phyloP scores from a whole-genome alignment of 2,329 filamentous ascomycete genomes.

The Sphaerulina musiva region DNA sequence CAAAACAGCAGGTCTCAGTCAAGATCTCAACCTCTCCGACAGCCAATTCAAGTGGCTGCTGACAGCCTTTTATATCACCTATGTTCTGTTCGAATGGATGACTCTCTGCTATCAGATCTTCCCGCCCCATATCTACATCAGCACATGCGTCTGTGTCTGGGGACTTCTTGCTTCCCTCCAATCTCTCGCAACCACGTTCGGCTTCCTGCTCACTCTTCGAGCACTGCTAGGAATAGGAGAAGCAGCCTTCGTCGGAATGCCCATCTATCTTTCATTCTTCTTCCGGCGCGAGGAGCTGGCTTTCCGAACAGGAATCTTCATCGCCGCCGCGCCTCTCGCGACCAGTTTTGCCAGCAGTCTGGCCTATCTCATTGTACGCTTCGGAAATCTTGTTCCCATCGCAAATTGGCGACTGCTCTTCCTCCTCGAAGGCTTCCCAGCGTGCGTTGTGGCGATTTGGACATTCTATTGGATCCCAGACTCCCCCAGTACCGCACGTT shows the following conservation, averaged over 20 bases:
- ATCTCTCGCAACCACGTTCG: conserved; percentile 39
- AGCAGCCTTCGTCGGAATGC: conserved; percentile 59
- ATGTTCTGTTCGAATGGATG: conserved; percentile 62
- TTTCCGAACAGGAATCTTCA: conserved; percentile 76
- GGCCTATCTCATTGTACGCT: conserved; percentile 68
- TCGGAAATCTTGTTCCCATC: conserved; percentile 58
- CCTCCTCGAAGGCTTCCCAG: conserved; percentile 77
- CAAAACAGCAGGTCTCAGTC: conserved; percentile 52
- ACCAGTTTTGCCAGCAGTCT: conserved; percentile 68
- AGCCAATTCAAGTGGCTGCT: conserved; percentile 56
- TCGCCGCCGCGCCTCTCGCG: conserved; percentile 62
- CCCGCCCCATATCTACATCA: conserved; percentile 56
- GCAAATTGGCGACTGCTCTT: conserved; percentile 83
- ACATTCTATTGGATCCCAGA: conserved; percentile 74
- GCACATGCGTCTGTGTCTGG: conserved; percentile 66
- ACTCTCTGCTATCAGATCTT: conserved; percentile 52
- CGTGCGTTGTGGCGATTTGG: conserved; percentile 64
- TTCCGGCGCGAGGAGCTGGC: conserved; percentile 66
- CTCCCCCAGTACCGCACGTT: conserved; percentile 49
- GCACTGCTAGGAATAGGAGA: conserved; percentile 51
- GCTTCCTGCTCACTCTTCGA: conserved; percentile 58
- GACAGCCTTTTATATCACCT: conserved; percentile 58
- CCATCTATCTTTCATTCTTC: conserved; percentile 60
- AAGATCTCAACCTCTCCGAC: conserved; percentile 50
- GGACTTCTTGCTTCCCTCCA: conserved; percentile 72